Percentiles rank a stretch among this genome's conserved stretches.
Evolutionary conservation across 352 stramenopile genomes (phyloP).

Genomic region (Phytophthora capsici): DNA sequence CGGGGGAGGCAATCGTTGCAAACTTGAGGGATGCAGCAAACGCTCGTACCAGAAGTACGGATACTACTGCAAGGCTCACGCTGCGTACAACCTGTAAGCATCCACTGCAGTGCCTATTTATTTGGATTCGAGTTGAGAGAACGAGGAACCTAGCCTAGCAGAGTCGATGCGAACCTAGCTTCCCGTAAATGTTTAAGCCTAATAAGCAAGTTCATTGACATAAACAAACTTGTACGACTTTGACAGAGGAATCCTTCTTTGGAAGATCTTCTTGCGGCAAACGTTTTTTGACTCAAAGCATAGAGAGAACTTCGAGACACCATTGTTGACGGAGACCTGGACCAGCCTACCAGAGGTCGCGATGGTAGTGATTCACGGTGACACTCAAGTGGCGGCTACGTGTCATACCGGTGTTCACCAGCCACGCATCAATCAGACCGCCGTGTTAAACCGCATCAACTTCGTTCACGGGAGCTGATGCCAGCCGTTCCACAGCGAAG

Average conservation of each 20-base stretch:
- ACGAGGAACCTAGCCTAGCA: constrained; percentile 15
- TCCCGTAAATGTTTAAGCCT: constrained; percentile 23
- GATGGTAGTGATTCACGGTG: background rate
- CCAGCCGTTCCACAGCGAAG: constrained; percentile 4
- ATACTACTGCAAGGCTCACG: constrained; percentile 74
- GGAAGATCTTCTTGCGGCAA: no score
- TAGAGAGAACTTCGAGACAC: no score
- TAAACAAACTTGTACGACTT: background rate
- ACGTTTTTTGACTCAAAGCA: no score
- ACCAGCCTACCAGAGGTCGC: constrained; percentile 1
- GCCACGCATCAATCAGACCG: constrained; percentile 1
- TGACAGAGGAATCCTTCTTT: no score
- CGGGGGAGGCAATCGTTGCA: constrained; percentile 77
- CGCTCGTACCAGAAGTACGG: constrained; percentile 81
- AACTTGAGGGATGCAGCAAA: constrained; percentile 67
- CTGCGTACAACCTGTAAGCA: constrained; percentile 40
- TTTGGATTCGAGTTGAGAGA: constrained; percentile 22
- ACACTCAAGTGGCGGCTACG: background rate
- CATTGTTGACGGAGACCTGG: no score
- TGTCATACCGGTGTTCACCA: constrained; percentile 7
- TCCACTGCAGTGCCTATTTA: constrained; percentile 30
- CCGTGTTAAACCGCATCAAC: constrained; percentile 8
- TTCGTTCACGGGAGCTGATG: constrained; percentile 8
- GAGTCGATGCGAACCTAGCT: constrained; percentile 11
- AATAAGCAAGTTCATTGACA: constrained; percentile 22